These are phyloP conservation scores for Pythium volutum DNA, from an alignment of 352 stramenopile species.

Conservation along the genomic window DNA sequence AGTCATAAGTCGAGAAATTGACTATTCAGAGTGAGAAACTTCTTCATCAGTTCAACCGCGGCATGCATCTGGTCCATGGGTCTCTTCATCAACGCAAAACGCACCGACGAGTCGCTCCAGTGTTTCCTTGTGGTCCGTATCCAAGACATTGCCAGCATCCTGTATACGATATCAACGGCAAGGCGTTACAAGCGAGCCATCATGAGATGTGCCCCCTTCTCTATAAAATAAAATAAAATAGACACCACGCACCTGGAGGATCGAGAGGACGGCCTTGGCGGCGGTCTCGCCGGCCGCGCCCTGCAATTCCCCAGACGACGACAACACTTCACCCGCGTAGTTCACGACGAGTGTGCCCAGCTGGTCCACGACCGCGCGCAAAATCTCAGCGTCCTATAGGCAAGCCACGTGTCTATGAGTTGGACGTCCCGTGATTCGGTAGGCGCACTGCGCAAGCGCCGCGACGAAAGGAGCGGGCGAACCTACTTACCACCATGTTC, in stretches of 20 bases:
- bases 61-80: too few relatives aligned
- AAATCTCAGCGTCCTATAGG: conserved; percentile 46
- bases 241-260: conserved; percentile 39
- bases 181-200: too few relatives aligned
- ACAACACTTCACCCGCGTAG: conserved; percentile 56
- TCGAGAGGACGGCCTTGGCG: conserved; percentile 59
- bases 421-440: background rate
- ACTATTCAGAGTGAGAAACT: conserved; percentile 27
- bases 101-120: conserved; percentile 64
- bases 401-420: background rate
- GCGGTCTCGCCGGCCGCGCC: conserved; percentile 48
- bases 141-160: conserved; percentile 57
- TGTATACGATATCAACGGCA: background rate
- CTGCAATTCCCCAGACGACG: conserved; percentile 54
- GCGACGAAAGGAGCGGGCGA: background rate
- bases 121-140: conserved; percentile 51
- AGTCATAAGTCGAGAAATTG: conserved; percentile 63
- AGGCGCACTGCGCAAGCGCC: too few relatives aligned
- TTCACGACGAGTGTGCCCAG: conserved; percentile 62
- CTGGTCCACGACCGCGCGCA: conserved; percentile 49
- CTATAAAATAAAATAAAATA: background rate
- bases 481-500: background rate
- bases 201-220: too few relatives aligned
- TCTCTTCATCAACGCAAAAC: background rate
- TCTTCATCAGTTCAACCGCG: too few relatives aligned